Conservation (phyloP, 2,329 filamentous ascomycete genomes). For the Penicillium occitanis region DNA sequence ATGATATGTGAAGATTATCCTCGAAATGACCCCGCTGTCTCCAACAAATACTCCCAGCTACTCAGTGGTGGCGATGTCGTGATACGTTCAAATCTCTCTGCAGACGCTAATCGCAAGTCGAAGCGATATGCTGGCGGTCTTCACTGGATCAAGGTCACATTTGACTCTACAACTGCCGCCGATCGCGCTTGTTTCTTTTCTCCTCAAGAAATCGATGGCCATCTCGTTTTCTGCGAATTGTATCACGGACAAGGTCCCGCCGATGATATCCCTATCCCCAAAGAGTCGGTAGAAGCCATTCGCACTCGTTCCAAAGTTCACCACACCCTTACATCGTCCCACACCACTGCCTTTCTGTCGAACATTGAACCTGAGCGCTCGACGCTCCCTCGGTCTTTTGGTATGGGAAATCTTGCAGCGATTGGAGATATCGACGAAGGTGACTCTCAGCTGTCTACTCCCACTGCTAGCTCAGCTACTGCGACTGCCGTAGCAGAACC, state of each 20-base stretch:
- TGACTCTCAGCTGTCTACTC: constrained; percentile 37
- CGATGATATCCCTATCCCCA: constrained; percentile 63
- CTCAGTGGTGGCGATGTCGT: constrained; percentile 72
- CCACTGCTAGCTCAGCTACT: constrained; percentile 46
- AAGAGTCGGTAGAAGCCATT: constrained; percentile 37
- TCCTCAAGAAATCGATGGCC: constrained; percentile 69
- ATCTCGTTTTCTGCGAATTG: constrained; percentile 68
- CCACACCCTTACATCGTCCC: constrained; percentile 38
- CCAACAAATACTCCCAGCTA: constrained; percentile 68
- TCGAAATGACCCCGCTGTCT: constrained; percentile 72
- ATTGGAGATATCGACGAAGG: constrained; percentile 33
- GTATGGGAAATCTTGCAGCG: constrained; percentile 38
- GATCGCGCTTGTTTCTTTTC: constrained; percentile 68
- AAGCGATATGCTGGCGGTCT: constrained; percentile 78
- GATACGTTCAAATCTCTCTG: constrained; percentile 65
- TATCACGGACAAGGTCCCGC: constrained; percentile 65
- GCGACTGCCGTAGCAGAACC: constrained; percentile 29
- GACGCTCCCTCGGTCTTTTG: constrained; percentile 43
- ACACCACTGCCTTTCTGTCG: constrained; percentile 37
- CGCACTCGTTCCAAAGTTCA: constrained; percentile 32
- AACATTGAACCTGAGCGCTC: constrained; percentile 35
- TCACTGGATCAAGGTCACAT: constrained; percentile 90
- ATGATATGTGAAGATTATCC: constrained; percentile 91
- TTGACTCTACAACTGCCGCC: constrained; percentile 70
- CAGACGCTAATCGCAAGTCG: constrained; percentile 73